Evolutionary conservation across 2,329 filamentous ascomycete species (phyloP), one percentile per base, ranked within the genome.

Genomic region (Neopestalotiopsis clavispora): DNA sequence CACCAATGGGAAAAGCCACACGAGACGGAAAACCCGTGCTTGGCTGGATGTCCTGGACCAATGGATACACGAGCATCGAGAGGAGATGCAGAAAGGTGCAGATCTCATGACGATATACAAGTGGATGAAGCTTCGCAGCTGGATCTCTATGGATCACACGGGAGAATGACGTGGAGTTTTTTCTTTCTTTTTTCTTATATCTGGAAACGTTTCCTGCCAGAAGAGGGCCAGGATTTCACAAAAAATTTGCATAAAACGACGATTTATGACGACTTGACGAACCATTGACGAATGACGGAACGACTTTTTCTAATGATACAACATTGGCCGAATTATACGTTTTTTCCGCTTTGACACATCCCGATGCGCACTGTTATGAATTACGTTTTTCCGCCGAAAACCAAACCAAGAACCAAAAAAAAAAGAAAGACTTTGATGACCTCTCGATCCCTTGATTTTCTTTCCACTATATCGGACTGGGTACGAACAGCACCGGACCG

Each of bases 111-210:
- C 77, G 74, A 76, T 78, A 78, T 78, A 79, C 76, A 78, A 75
- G 72, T 75, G 77, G 73, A 74, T 76, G 78, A 66, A 78, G 77
- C 77, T 79, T 79, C 77, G 75, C 77, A 78, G 77, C 77, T 78
- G 77, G 77, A 77, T 73, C 70, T 34, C 59, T 30, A 38, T 20
- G 17, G 20, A 52, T 13, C 57, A 30, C 57, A 59, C 69, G 68
- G 75, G 75, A 73, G 77, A 75, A 75, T 75, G 74, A 74, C 74
- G 73, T 74, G 69, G 74, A 76, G 76, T 75, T 75, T 32, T 59
- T 40, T 65, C 45, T 52, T 30, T 30, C 23, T 59, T 59, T 17
- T 45, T 57, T 20, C 28, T 74, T 73, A 71, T 71, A 70, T 52
- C 45, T 71, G 74, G 75, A 74, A 75, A 75, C 76, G 68, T 70